Conservation (phyloP, 2,329 filamentous ascomycete species). For the Sclerotinia subarctica region DNA sequence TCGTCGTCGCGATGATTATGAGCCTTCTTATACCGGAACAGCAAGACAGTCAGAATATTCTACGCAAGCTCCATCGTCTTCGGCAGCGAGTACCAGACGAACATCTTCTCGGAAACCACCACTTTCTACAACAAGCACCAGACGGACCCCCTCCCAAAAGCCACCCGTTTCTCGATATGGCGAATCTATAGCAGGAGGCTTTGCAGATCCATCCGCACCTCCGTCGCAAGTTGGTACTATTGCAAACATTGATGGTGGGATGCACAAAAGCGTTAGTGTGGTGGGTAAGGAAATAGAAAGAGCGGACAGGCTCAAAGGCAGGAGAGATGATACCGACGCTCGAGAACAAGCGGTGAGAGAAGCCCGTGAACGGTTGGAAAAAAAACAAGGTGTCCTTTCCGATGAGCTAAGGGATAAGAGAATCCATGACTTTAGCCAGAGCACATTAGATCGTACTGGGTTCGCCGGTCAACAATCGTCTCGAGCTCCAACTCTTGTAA, state of each 20-base stretch:
- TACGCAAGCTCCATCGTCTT: neutral
- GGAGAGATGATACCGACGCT: neutral
- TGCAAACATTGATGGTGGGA: neutral
- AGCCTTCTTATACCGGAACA: too few relatives aligned
- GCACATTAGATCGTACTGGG: neutral
- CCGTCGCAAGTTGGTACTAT: neutral
- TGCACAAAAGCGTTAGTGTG: neutral
- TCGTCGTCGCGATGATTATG: neutral
- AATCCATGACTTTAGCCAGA: neutral
- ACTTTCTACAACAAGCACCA: too few relatives aligned
- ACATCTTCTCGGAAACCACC: neutral
- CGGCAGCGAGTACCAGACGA: neutral
- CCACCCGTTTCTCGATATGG: neutral
- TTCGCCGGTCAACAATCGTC: neutral
- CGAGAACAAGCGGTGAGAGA: neutral
- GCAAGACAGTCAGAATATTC: neutral
- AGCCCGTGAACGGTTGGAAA: accelerated
- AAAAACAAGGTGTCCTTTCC: neutral
- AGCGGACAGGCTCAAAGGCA: too few relatives aligned
- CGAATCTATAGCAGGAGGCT: neutral
- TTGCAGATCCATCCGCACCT: neutral
- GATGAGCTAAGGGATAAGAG: neutral
- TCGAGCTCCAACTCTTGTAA: neutral
- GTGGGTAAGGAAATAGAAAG: neutral
- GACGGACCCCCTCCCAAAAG: neutral